Evolutionary conservation across 768 basidiomycete genomes (phyloP), one percentile per base, ranked within the genome.

Genomic region (Lyophyllum atratum): DNA sequence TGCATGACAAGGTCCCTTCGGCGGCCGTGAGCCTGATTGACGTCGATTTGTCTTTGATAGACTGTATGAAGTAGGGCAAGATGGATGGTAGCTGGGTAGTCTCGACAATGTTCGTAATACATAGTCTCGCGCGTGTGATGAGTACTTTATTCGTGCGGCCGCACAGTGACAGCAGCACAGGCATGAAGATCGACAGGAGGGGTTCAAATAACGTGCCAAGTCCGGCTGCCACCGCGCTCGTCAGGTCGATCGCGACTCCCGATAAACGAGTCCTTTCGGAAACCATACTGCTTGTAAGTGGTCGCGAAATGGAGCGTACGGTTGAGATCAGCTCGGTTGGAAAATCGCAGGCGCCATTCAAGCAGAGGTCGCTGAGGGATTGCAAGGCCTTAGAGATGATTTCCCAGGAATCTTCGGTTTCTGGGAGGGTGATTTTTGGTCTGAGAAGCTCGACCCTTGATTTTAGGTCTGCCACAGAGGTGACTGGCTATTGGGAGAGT

Each of bases 111-210:
- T 77, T 65, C 40, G 80, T 67, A 42, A 93, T 80, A 62, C 84
- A 85, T 0, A 77, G 67, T 58, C 79, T 82, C 1, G 89, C 87
- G 29, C 91, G 87, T 42, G 77, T 80, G 62, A 85, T 72, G 64
- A 90, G 83, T 46, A 94, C 83, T 70, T 92, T 94, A 78, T 89
- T 93, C 19, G 92, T 80, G 21, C 90, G 84, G 17, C 83, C 77
- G 60, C 89, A 91, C 22, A 92, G 72, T 1, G 74, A 71, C 12
- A 95, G 74, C 19, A 95, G 74, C 7, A 84, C 72, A 0, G 92
- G 92, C 42, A 93, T 62, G 64, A 89, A 86, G 12, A 85, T 66
- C n/a, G 81, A 70, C 7, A 92, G 70, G 21, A 93, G 76, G 2
- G 84, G 80, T 39, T 89, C 89, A 64, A 93, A 93, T 8, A 77